Base-by-base conservation (phyloP, 2,329 filamentous ascomycete genomes). In the Ascochyta fabae region DNA sequence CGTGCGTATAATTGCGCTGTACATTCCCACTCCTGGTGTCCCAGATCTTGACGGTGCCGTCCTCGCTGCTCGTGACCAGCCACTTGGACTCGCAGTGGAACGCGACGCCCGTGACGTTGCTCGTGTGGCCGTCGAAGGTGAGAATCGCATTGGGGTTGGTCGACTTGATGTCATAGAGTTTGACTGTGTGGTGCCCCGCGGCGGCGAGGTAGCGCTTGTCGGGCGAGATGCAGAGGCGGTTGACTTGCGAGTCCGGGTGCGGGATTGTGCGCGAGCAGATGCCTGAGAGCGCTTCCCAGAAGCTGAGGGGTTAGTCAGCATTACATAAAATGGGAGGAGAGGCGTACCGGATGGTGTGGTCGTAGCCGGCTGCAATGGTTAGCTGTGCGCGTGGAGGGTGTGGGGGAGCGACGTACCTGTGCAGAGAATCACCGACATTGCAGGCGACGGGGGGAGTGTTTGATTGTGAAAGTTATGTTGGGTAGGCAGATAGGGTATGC, bases 1-100 rank as follows among this genome's bases (percentile, higher is more conserved):
- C 90, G 74, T 99, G 95, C 65, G 86, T 88, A 75, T 99, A 99
- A 77, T 94, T 96, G 50, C 95, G 86, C 78, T 99, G 95, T 50
- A 98, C 87, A 54, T 85, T 88, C 41, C 91, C 94, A 12, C 85
- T 90, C 42, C 93, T 83, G 5, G 92, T 96, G 75, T 97, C 94
- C 93, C 93, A 97, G 61, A 97, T 96, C 82, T 96, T 96, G 71
- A 97, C 93, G 0, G 92, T 96, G 68, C 93, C 91, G 72, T 99
- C 95, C 77, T 99, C 95, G 42, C 91, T 96, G 76, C 90, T 96
- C 9, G 95, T 99, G 16, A 98, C 95, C 91, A 99, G 97, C 95
- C 95, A 99, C 79, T 99, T 99, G 10, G 94, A 93, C 77, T 99
- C 95, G 75, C 94, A 98, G 76, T 99, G 95, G 75, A 99, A 99